Percentiles rank a stretch among this genome's conserved stretches.
These are phyloP conservation scores for Daldinia childiae DNA, from an alignment of 495 filamentous ascomycete genomes.

Conservation along the genomic window DNA sequence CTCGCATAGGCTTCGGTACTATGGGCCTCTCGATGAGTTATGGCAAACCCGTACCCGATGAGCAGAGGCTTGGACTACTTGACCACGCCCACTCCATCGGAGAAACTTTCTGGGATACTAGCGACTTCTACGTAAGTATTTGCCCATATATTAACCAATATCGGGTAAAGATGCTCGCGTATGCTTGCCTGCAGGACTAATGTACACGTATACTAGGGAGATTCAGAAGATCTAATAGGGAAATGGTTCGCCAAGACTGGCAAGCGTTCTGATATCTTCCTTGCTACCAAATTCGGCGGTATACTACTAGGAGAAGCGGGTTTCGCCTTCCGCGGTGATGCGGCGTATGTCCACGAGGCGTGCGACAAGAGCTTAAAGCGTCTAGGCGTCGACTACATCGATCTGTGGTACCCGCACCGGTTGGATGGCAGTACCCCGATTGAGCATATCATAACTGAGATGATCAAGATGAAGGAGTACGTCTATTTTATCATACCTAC, in stretches of 20 bases:
- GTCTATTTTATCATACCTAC: slow-evolving; percentile 32
- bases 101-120: slow-evolving; percentile 67
- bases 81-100: slow-evolving; percentile 64
- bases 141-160: neutral
- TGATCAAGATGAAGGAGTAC: slow-evolving; percentile 62
- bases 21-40: slow-evolving; percentile 65
- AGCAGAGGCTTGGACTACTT: slow-evolving; percentile 59
- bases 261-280: slow-evolving; percentile 65
- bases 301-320: slow-evolving; percentile 11
- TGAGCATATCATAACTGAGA: slow-evolving; percentile 55
- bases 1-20: slow-evolving; percentile 64
- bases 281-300: slow-evolving; percentile 67
- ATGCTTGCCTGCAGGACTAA: slow-evolving; percentile 7
- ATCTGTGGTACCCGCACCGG: slow-evolving; percentile 57
- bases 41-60: slow-evolving; percentile 51
- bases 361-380: slow-evolving; percentile 59
- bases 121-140: slow-evolving; percentile 54
- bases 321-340: slow-evolving; percentile 51
- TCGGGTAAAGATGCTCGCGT: too few species aligned
- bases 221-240: slow-evolving; percentile 64
- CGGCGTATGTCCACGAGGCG: slow-evolving; percentile 59
- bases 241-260: slow-evolving; percentile 64
- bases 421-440: slow-evolving; percentile 53
- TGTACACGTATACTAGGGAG: slow-evolving; percentile 42
- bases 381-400: slow-evolving; percentile 57